Conservation (phyloP, 2,329 filamentous ascomycete genomes). For the Colletotrichum tropicale region DNA sequence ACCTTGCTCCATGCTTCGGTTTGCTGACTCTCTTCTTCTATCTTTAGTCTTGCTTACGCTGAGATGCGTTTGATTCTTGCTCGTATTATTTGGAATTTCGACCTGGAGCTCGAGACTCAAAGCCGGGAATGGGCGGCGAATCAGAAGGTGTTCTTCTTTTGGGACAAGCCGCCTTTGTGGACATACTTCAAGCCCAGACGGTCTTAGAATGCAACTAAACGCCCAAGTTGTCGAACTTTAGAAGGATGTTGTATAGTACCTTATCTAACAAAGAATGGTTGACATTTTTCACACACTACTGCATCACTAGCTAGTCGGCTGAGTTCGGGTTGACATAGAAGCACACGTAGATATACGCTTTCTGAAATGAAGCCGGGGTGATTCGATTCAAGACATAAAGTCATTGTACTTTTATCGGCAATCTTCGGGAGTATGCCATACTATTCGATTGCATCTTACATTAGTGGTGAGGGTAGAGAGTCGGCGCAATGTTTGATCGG, state of each 20-base stretch:
- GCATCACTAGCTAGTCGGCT: too few species aligned
- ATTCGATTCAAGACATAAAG: fast-evolving
- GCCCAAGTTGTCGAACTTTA: neutral
- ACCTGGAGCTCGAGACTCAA: conserved; percentile 43
- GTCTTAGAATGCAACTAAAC: neutral
- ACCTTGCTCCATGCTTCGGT: conserved; percentile 37
- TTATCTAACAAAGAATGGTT: too few species aligned
- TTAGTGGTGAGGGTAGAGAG: fast-evolving
- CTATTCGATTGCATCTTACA: fast-evolving
- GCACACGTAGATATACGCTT: too few species aligned
- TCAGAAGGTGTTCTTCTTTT: conserved; percentile 42
- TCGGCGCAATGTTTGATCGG: too few species aligned
- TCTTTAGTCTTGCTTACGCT: conserved; percentile 48
- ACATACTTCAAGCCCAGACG: neutral
- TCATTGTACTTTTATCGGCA: fast-evolving
- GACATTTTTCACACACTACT: too few species aligned
- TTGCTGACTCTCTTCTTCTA: neutral
- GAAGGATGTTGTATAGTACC: too few species aligned
- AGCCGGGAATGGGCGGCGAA: conserved; percentile 38
- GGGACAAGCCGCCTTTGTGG: conserved; percentile 32
- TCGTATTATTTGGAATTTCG: conserved; percentile 53
- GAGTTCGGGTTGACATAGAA: too few species aligned
- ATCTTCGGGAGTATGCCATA: too few species aligned
- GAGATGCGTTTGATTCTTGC: conserved; percentile 55
- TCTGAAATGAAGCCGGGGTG: too few species aligned